phyloP scores from a whole-genome alignment of 371 early-diverging fungal species.

The Dinochytrium kinnereticum region DNA sequence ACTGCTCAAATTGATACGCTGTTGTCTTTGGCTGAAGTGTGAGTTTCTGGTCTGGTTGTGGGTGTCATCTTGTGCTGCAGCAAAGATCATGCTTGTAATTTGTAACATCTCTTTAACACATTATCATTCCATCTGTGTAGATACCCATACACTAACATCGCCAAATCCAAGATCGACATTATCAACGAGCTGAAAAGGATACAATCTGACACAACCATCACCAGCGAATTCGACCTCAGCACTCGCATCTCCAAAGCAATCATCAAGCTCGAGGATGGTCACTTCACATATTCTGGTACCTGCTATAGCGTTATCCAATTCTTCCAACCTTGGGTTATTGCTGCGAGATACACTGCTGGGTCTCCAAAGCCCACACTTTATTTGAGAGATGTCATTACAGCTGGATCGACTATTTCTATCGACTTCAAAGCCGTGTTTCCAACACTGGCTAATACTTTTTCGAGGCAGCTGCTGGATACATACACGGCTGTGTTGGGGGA shows the following conservation, averaged over 20 bases:
- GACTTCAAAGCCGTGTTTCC: neutral
- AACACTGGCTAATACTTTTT: neutral
- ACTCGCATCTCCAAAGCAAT: neutral
- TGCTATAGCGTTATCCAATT: slow-evolving; percentile 10
- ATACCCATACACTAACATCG: slow-evolving; percentile 30
- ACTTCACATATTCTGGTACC: slow-evolving; percentile 2
- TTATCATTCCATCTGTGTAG: slow-evolving; percentile 1
- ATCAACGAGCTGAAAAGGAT: neutral
- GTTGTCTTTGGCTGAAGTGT: neutral
- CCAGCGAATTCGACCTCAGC: slow-evolving; percentile 20
- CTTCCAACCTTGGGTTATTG: slow-evolving; percentile 23
- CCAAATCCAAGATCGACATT: slow-evolving; percentile 11
- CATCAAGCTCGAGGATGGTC: slow-evolving; percentile 22
- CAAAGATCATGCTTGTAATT: neutral
- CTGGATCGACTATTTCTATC: neutral
- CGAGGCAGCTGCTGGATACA: neutral
- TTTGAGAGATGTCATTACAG: neutral
- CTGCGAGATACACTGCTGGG: neutral
- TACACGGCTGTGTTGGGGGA: neutral
- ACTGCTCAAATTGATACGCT: slow-evolving; percentile 19
- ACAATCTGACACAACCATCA: slow-evolving; percentile 7
- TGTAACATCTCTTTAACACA: no score
- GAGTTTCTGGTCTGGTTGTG: no score
- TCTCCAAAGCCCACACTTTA: neutral
- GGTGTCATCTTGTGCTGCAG: neutral